Evolutionary conservation across 371 early-diverging fungal genomes (phyloP).

Genomic region (Mucor irregularis): DNA sequence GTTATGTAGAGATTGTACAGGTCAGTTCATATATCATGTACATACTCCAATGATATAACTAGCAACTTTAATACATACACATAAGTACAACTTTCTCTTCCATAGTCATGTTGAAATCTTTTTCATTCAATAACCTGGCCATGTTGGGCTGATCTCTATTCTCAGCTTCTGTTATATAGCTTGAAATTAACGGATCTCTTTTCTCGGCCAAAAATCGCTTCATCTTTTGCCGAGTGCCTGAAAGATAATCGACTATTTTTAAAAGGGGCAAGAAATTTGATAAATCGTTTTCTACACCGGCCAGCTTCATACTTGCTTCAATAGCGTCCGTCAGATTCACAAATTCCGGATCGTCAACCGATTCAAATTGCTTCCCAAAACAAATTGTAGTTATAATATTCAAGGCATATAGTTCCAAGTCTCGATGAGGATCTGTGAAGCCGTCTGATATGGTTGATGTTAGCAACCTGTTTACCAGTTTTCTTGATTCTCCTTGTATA

Average conservation of each 20-base stretch:
- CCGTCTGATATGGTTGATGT: not conserved
- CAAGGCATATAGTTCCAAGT: slow-evolving; percentile 4
- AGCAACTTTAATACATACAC: not conserved
- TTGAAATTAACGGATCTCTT: not conserved
- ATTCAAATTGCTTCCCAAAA: slow-evolving; percentile 1
- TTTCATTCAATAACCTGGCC: not conserved
- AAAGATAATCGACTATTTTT: not conserved
- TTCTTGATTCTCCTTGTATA: slow-evolving; percentile 1
- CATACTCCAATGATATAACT: not conserved
- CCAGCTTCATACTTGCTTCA: not conserved
- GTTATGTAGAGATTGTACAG: not conserved
- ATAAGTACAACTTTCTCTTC: not conserved
- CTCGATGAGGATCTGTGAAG: not conserved
- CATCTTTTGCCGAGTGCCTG: not conserved
- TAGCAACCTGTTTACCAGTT: slow-evolving; percentile 1
- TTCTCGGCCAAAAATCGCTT: not conserved
- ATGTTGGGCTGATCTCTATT: not conserved
- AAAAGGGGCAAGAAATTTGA: slow-evolving; percentile 7
- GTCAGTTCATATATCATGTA: not conserved
- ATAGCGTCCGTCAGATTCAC: not conserved
- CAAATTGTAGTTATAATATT: slow-evolving; percentile 5
- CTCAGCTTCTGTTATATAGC: not conserved
- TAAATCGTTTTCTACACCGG: slow-evolving; percentile 11
- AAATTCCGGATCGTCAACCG: slow-evolving; percentile 12
- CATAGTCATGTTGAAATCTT: not conserved